A percentile compares a stretch with the other conserved stretches of the same genome.
These are phyloP conservation scores for Thraustochytrium aureum DNA, from an alignment of 352 stramenopile species.

Conservation along the genomic window DNA sequence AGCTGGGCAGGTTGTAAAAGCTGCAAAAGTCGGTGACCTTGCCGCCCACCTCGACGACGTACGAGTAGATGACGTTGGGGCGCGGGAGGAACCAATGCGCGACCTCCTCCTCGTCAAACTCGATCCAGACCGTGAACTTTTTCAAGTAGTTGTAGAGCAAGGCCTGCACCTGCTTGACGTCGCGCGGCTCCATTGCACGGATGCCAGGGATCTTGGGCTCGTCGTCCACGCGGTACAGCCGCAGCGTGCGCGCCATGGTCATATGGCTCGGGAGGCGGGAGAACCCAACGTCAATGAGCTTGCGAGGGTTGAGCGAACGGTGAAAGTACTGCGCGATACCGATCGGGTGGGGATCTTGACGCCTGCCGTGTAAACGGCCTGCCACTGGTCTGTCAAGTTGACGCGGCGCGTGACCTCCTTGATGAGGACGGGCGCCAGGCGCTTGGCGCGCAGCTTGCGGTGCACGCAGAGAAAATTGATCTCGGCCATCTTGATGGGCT, in stretches of 20 bases:
- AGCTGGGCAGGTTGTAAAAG: constrained; percentile 98
- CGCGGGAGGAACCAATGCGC: constrained; percentile 96
- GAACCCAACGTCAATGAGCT: constrained; percentile 98
- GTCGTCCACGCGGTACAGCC: constrained; percentile 78
- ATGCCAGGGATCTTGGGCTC: constrained; percentile 63
- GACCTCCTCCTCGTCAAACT: constrained; percentile 85
- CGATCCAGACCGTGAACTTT: constrained; percentile 76
- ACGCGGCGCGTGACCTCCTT: constrained; percentile 99
- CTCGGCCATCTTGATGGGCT: constrained; percentile 65
- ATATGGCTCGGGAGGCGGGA: constrained; percentile 82
- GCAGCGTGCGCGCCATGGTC: constrained; percentile 91
- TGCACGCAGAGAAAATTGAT: constrained; percentile 99
- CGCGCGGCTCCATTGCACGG: constrained; percentile 63
- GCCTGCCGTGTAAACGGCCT: constrained; percentile 98
- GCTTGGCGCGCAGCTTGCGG: constrained; percentile 95
- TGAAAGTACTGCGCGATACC: constrained; percentile 95
- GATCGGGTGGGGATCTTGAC: constrained; percentile 95
- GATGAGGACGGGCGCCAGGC: constrained; percentile 97
- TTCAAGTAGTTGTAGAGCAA: constrained; percentile 74
- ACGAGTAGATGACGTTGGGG: constrained; percentile 92
- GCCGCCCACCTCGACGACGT: constrained; percentile 68
- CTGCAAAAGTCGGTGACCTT: constrained; percentile 89
- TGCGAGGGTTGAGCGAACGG: constrained; percentile 96
- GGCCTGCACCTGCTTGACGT: constrained; percentile 68
- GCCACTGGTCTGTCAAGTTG: constrained; percentile 86